Percentiles rank a stretch among this genome's conserved stretches.
These are phyloP conservation scores for Smallanthus sonchifolius DNA, from an alignment of 129 eudicot species.

Conservation along the genomic window DNA sequence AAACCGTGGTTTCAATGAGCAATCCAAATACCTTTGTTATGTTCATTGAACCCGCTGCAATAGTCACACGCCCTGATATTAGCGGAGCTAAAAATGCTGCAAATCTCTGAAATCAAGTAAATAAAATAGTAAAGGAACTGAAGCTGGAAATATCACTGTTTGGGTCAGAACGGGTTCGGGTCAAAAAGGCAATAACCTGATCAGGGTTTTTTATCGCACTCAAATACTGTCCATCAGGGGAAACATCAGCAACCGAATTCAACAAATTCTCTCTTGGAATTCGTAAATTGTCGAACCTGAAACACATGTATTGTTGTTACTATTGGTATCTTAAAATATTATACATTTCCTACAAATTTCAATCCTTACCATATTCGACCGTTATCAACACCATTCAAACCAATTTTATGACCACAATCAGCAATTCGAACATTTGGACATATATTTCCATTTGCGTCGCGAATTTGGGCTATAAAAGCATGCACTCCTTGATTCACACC, in stretches of 20 bases:
- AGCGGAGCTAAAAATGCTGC: constrained; percentile 92
- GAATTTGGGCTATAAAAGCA: constrained; percentile 91
- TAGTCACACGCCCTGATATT: constrained; percentile 86
- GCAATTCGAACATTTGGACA: constrained; percentile 81
- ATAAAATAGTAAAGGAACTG: not conserved
- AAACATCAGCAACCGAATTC: constrained; percentile 94
- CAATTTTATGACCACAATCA: constrained; percentile 94
- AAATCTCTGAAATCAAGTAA: constrained; percentile 60
- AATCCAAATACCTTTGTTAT: constrained; percentile 52
- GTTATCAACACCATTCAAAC: constrained; percentile 89
- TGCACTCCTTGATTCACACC: constrained; percentile 90
- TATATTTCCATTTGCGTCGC: constrained; percentile 63
- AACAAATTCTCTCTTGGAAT: constrained; percentile 86
- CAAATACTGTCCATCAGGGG: constrained; percentile 71
- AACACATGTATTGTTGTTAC: not conserved
- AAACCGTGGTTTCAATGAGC: not conserved
- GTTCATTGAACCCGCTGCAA: constrained; percentile 66
- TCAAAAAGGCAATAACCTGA: constrained; percentile 4
- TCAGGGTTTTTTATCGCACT: constrained; percentile 58
- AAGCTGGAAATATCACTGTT: not conserved
- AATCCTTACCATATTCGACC: constrained; percentile 80
- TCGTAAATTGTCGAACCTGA: constrained; percentile 83
- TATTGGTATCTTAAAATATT: not conserved
- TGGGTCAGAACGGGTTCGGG: not conserved
- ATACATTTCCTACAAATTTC: not conserved